Percentiles rank a stretch among this genome's conserved stretches.
Evolutionary conservation across 2,329 filamentous ascomycete species (phyloP).

Genomic region (Atkinsonella texensis): DNA sequence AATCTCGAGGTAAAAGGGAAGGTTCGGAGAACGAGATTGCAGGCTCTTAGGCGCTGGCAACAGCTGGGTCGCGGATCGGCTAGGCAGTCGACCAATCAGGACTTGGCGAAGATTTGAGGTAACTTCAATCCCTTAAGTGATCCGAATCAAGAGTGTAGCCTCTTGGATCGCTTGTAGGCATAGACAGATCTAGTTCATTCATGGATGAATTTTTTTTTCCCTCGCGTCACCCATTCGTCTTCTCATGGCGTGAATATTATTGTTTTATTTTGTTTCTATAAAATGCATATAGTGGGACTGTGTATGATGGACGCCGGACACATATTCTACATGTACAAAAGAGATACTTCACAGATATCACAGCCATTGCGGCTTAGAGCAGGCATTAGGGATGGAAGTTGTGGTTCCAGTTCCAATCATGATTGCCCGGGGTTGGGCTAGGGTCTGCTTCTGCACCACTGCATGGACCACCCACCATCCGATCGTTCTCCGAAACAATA

Average conservation of each 20-base stretch:
- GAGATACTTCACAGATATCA: too few relatives aligned
- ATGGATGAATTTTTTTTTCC: conserved; percentile 7
- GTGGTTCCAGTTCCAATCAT: too few relatives aligned
- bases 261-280: not conserved
- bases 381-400: too few relatives aligned
- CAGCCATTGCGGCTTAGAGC: too few relatives aligned
- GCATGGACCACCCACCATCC: too few relatives aligned
- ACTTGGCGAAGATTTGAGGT: too few relatives aligned
- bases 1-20: not conserved
- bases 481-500: not conserved
- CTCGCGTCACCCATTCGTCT: conserved; percentile 1
- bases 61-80: not conserved
- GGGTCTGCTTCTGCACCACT: not conserved
- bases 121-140: too few relatives aligned
- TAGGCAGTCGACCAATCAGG: not conserved
- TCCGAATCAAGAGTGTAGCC: too few relatives aligned
- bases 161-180: conserved; percentile 18
- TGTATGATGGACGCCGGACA: not conserved
- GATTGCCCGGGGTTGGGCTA: too few relatives aligned
- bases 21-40: not conserved
- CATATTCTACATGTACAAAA: too few relatives aligned
- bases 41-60: not conserved
- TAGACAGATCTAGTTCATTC: conserved; percentile 21
- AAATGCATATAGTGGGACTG: not conserved
- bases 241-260: not conserved